Percentiles rank a stretch among this genome's conserved stretches.
Conservation (phyloP, 2,329 filamentous ascomycete genomes). For the Bipolaris victoriae region DNA sequence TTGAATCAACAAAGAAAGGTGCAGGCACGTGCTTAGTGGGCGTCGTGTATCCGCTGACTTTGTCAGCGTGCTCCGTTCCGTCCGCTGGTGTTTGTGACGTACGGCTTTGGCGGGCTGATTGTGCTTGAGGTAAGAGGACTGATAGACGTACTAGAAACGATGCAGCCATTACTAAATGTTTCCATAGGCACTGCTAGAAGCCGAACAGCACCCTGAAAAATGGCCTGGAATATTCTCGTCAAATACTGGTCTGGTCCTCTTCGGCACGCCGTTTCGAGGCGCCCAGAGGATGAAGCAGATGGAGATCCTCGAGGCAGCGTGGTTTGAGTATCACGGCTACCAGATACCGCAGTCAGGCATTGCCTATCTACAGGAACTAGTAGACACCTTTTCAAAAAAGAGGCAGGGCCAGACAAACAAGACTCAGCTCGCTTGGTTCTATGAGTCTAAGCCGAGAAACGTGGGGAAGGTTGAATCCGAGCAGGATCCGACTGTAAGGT, state of each 20-base stretch:
- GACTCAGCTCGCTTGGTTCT: too few species aligned
- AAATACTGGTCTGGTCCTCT: constrained; percentile 29
- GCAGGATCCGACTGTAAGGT: too few species aligned
- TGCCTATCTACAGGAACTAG: too few species aligned
- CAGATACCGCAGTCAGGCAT: too few species aligned
- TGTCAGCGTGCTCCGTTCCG: constrained; percentile 23
- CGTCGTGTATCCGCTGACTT: neutral
- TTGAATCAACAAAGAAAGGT: too few species aligned
- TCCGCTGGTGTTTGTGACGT: constrained; percentile 34
- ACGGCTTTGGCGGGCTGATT: constrained; percentile 36
- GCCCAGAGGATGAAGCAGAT: constrained; percentile 25
- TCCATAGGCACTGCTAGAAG: constrained; percentile 25
- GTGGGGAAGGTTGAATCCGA: too few species aligned
- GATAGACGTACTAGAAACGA: constrained; percentile 20
- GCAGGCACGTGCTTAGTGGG: too few species aligned
- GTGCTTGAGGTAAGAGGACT: constrained; percentile 12
- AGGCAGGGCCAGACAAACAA: too few species aligned
- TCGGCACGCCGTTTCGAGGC: constrained; percentile 36
- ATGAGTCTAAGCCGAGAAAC: too few species aligned
- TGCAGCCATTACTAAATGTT: neutral
- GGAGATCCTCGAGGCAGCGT: too few species aligned
- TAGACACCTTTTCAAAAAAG: too few species aligned
- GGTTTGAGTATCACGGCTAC: too few species aligned
- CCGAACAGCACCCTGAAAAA: constrained; percentile 16
- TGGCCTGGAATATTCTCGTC: constrained; percentile 30